phyloP scores from a whole-genome alignment of 345 rosid genomes.

The Mercurialis annua region DNA sequence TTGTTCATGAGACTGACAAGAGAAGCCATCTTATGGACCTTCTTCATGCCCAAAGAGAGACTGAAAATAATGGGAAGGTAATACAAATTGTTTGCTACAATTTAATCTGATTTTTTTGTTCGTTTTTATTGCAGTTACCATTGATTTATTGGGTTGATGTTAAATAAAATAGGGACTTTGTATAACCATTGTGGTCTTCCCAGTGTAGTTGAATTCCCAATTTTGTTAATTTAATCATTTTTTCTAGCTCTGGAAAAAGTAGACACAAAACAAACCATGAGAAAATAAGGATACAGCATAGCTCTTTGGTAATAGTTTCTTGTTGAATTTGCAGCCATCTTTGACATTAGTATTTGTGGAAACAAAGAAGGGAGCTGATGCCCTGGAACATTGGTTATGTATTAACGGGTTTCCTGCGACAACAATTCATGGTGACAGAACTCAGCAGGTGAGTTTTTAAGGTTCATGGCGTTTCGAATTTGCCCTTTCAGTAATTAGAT shows the following conservation, averaged over 20 bases:
- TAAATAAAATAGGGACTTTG: no score
- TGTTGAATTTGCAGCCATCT: slow-evolving; percentile 62
- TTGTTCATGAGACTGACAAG: slow-evolving; percentile 90
- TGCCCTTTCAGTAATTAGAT: background rate
- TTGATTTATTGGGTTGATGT: no score
- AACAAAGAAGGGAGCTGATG: slow-evolving; percentile 96
- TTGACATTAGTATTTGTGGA: slow-evolving; percentile 97
- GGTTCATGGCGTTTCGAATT: background rate
- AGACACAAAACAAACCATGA: no score
- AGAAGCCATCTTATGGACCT: slow-evolving; percentile 99
- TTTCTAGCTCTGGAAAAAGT: no score
- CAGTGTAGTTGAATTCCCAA: background rate
- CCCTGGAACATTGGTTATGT: slow-evolving; percentile 86
- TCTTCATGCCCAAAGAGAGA: slow-evolving; percentile 89
- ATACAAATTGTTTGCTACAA: background rate
- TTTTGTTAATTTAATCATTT: no score
- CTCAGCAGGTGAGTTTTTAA: slow-evolving; percentile 56
- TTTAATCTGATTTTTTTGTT: background rate
- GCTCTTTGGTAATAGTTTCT: background rate
- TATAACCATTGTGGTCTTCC: no score
- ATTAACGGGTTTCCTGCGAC: slow-evolving; percentile 91
- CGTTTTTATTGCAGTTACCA: background rate
- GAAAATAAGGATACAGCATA: no score
- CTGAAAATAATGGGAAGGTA: slow-evolving; percentile 81
- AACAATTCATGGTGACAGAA: slow-evolving; percentile 91